These are phyloP conservation scores for Geoglossum cookeanum DNA, from an alignment of 2,329 filamentous ascomycete species.

Conservation along the genomic window DNA sequence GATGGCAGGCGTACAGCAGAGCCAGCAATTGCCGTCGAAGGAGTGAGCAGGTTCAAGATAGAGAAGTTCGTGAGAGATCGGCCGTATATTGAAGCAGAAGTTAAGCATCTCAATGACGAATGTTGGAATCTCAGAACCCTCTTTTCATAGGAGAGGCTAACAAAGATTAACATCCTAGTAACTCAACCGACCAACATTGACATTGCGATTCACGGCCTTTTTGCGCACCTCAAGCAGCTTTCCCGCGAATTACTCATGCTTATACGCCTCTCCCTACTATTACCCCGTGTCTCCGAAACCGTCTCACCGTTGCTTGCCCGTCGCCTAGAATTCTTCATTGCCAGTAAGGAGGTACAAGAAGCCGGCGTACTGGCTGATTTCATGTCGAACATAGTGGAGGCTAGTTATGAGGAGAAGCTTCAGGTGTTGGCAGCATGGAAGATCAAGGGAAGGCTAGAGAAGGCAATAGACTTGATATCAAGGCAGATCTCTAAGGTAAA, in stretches of 20 bases:
- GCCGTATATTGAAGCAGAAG: conserved; percentile 71
- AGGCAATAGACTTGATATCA: conserved; percentile 67
- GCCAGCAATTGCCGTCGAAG: conserved; percentile 72
- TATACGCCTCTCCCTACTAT: conserved; percentile 65
- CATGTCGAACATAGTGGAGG: conserved; percentile 84
- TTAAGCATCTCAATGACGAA: conserved; percentile 29
- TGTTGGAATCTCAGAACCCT: no score
- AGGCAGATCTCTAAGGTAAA: conserved; percentile 71
- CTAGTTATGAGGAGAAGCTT: conserved; percentile 78
- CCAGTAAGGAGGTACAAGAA: conserved; percentile 60
- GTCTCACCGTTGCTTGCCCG: conserved; percentile 73
- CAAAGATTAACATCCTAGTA: neutral
- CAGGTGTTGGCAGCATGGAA: conserved; percentile 66
- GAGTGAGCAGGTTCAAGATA: conserved; percentile 55
- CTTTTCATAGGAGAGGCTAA: neutral
- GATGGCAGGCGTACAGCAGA: conserved; percentile 58
- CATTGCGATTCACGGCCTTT: conserved; percentile 47
- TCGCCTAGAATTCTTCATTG: conserved; percentile 72
- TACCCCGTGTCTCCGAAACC: conserved; percentile 33
- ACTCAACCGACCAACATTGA: conserved; percentile 32
- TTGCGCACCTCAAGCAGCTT: conserved; percentile 62
- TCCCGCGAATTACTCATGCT: conserved; percentile 75
- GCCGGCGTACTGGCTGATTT: conserved; percentile 83
- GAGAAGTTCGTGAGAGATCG: conserved; percentile 57
- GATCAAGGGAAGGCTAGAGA: conserved; percentile 57